Evolutionary conservation across 2,329 filamentous ascomycete genomes (phyloP), one percentile per base, ranked within the genome.

Genomic region (Scedosporium boydii): DNA sequence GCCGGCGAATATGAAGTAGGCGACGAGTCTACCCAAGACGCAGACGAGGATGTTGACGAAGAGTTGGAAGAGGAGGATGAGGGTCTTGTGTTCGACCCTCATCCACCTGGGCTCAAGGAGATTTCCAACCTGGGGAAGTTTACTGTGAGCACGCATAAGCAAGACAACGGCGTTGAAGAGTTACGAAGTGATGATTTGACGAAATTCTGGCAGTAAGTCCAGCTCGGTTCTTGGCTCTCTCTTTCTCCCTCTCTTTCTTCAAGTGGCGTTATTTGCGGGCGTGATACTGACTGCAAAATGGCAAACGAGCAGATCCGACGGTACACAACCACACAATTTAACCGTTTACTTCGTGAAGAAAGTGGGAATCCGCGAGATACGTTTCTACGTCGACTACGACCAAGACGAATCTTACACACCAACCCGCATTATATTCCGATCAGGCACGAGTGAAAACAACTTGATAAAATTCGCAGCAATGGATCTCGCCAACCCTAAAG

Each of bases 391-490:
- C 55, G 93, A 99, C 76, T 96, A 96, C 74, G 87, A 88, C 65
- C 85, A 91, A 61, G 95, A 99, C 74, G 95, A 99, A 76, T 95
- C 90, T 53, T 99, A 99, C 74, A 99, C 95, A 3, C 95, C 95
- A 0, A 98, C 93, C 1, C 90, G 92, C 69, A 96, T 99, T 69
- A 80, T 89, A 57, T 92, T 98, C 71, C 85, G 89, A 44, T 93
- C 93, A 0, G 95, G 95, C 12, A 96, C 91, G 66, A 91, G 92
- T 55, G 89, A 92, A 66, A 95, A 98, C 73, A 92, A 96, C 70
- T 84, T 98, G 9, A 88, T 96, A 61, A 89, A 95, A 65, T 98
- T 96, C 73, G 87, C 87, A 1, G 87, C 87, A 26, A 88, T 96
- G 80, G 83, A 85, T 66, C 87, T 96, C 26, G 85, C 87, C 66